A percentile compares a stretch with the other conserved stretches of the same genome.
phyloP scores from a whole-genome alignment of 805 yeast species.

The Lachancea thermotolerans region DNA sequence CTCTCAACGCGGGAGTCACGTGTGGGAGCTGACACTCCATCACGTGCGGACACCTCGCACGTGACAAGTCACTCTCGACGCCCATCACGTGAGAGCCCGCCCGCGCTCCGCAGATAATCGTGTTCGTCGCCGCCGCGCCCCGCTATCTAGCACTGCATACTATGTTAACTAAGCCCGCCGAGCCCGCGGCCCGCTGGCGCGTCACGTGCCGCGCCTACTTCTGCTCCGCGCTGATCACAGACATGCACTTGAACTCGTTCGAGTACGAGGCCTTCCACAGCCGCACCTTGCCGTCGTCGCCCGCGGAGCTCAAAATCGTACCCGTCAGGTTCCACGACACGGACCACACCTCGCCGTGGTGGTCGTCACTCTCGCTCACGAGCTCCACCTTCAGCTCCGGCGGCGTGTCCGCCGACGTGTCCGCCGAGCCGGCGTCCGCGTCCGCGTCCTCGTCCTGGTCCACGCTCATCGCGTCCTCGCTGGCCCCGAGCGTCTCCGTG shows the following conservation, averaged over 20 bases:
- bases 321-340: conserved; percentile 95
- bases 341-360: conserved; percentile 88
- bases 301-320: conserved; percentile 84
- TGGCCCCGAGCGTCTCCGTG: conserved; percentile 33
- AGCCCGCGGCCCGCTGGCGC: no score
- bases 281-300: conserved; percentile 89
- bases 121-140: no score
- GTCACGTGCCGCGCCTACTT: not conserved
- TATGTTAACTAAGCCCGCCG: no score
- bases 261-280: conserved; percentile 87
- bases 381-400: conserved; percentile 43
- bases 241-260: conserved; percentile 85
- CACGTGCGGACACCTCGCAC: no score
- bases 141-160: no score
- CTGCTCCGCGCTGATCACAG: conserved; percentile 63
- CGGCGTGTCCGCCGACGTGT: not conserved
- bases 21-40: no score
- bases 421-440: not conserved
- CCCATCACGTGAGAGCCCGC: no score
- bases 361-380: conserved; percentile 65
- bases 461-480: conserved; percentile 13
- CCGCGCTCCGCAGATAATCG: no score
- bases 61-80: no score
- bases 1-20: no score
- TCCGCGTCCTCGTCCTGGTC: conserved; percentile 12